Evolutionary conservation across 202 grass and related monocot genomes (phyloP).

Genomic region (Brachypodium distachyon): DNA sequence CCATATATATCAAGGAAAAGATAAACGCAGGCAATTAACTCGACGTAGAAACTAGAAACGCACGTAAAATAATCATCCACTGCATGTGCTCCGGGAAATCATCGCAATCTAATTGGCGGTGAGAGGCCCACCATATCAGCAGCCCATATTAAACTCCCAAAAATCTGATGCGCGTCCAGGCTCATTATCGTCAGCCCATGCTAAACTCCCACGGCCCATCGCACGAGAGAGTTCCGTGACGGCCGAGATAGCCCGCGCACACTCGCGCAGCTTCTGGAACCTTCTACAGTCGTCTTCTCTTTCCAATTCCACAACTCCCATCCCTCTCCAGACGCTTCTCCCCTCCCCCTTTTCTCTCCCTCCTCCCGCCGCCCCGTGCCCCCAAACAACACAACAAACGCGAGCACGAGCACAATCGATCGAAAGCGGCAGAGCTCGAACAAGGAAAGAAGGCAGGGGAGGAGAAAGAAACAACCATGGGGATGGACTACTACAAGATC

Average conservation of each 20-base stretch:
- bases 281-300: conserved; percentile 38
- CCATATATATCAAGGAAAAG: too few species aligned
- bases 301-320: neutral
- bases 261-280: conserved; percentile 45
- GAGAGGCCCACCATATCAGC: too few species aligned
- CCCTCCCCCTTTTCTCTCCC: conserved; percentile 31
- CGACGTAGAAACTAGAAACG: too few species aligned
- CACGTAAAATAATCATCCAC: too few species aligned
- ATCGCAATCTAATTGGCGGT: too few species aligned
- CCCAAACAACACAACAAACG: neutral
- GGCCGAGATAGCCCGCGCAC: neutral
- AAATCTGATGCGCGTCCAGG: too few species aligned
- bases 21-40: too few species aligned
- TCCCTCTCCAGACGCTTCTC: conserved; percentile 58
- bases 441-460: neutral
- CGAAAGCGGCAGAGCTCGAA: neutral
- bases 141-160: too few species aligned
- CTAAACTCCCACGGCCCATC: neutral
- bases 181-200: too few species aligned
- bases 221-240: neutral
- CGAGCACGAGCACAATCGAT: neutral
- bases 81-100: too few species aligned
- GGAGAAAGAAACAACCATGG: conserved; percentile 23
- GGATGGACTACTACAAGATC: conserved; percentile 86
- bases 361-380: neutral